Percentiles rank a stretch among this genome's conserved stretches.
Evolutionary conservation across 345 rosid genomes (phyloP).

Genomic region (Conringia planisiliqua): DNA sequence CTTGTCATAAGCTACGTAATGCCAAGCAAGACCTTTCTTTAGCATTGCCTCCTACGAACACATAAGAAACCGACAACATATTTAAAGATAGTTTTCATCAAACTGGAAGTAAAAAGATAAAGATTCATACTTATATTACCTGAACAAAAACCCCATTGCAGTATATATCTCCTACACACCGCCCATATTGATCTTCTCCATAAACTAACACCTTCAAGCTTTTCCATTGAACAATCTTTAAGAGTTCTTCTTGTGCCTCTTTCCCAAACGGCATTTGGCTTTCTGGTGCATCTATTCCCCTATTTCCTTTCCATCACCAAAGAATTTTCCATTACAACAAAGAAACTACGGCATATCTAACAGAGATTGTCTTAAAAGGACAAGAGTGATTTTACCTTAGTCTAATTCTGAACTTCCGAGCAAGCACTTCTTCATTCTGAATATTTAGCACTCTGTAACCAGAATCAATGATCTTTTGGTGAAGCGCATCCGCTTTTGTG

Average conservation of each 20-base stretch:
- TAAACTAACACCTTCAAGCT: conserved; percentile 59
- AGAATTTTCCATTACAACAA: not conserved
- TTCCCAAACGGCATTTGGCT: conserved; percentile 71
- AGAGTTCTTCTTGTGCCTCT: conserved; percentile 63
- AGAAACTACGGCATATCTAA: not conserved
- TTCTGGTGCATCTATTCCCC: conserved; percentile 97
- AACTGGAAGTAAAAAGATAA: not conserved
- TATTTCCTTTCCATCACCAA: conserved; percentile 30
- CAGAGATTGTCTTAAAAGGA: not conserved
- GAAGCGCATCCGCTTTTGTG: conserved; percentile 57
- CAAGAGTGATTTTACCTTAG: conserved; percentile 45
- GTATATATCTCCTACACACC: conserved; percentile 64
- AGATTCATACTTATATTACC: conserved; percentile 44
- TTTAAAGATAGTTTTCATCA: not conserved
- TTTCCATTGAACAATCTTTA: conserved; percentile 61
- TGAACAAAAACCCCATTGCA: conserved; percentile 53
- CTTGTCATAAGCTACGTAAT: conserved; percentile 59
- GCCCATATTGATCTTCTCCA: conserved; percentile 59
- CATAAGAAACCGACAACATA: not conserved
- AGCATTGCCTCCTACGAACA: conserved; percentile 66
- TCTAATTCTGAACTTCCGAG: conserved; percentile 67
- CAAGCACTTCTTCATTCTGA: conserved; percentile 57
- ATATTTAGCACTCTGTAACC: conserved; percentile 44
- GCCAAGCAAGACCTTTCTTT: conserved; percentile 87
- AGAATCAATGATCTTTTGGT: conserved; percentile 48